Evolutionary conservation across 352 stramenopile genomes (phyloP).

Genomic region (Phytophthora sp.): DNA sequence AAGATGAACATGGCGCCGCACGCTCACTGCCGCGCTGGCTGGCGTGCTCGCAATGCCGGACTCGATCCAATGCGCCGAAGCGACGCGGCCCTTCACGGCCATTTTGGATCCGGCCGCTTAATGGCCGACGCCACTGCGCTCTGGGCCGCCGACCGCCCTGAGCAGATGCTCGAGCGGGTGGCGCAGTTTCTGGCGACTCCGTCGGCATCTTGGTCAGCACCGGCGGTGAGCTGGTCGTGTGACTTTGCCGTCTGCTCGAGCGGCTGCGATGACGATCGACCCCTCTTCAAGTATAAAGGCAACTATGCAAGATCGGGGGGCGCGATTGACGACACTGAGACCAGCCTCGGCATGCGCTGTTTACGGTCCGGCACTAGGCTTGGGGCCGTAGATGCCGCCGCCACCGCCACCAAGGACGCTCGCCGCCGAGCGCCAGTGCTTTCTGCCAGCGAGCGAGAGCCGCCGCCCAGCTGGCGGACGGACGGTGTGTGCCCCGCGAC

Average conservation of each 20-base stretch:
- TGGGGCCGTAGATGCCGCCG: neutral
- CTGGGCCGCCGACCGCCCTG: too few relatives aligned
- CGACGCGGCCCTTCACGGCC: slow-evolving; percentile 20
- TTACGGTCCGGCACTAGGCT: slow-evolving; percentile 8
- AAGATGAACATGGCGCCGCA: slow-evolving; percentile 91
- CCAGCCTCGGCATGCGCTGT: neutral
- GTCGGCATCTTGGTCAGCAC: slow-evolving; percentile 16
- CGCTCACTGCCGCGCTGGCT: neutral
- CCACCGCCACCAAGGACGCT: neutral
- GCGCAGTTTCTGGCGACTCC: neutral
- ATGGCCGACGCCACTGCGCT: too few relatives aligned
- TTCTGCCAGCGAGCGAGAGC: neutral
- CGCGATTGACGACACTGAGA: slow-evolving; percentile 17
- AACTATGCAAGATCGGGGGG: slow-evolving; percentile 6
- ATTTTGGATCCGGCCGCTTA: neutral
- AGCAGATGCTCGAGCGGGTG: too few relatives aligned
- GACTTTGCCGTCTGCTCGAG: too few relatives aligned
- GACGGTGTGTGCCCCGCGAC: neutral
- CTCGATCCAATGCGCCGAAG: slow-evolving; percentile 14
- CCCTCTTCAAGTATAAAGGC: slow-evolving; percentile 12
- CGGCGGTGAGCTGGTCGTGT: neutral
- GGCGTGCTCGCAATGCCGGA: neutral
- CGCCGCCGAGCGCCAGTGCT: neutral
- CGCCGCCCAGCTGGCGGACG: slow-evolving; percentile 2
- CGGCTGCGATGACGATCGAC: slow-evolving; percentile 8